Base-by-base conservation (phyloP, 108 stramenopile genomes). In the Cylindrotheca closterium region DNA sequence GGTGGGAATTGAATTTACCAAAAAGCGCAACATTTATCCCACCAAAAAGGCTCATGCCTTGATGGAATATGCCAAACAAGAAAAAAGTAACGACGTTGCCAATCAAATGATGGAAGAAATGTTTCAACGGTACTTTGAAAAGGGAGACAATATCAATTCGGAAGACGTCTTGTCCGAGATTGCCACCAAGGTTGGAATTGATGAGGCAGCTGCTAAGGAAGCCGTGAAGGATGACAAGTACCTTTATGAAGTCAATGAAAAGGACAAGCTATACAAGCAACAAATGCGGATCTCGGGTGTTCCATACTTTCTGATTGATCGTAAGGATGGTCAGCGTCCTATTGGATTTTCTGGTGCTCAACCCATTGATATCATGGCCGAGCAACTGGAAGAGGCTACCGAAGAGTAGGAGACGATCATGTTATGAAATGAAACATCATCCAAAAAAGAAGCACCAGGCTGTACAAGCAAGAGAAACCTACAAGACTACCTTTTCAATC, bases 281-380 rank as follows among this genome's bases (percentile, higher is more conserved):
- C 7, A 65, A 34, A 47, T 58, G 45, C 22, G 68, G 68, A 27
- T 53, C 69, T 4, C 29, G 62, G 74, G 74, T 48, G 74, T 75
- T 19, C 74, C 74, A 12, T 75, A 69, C 30, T 68, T 64, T 49
- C 63, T 75, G 37, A 69, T 75, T 52, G 60, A 69, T 19, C 55
- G 50, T 3, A 63, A 68, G 25, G 63, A 75, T 27, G 63, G 58
- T 18, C 37, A 47, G 17, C 47, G 34, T 28, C 74, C 74, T 4
- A 50, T 64, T 4, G 61, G 60, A 15, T 75, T 75, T 29, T 69
- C 68, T 8, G 74, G 74, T 28, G 74, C 74, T 12, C 56, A 75
- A 21, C 74, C 74, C 5, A 29, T 53, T 24, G 56, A 62, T 22
- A 31, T 75, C 24, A 75, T 75, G 32, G 74, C 68, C 2, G 67